Conservation (phyloP, 805 yeast species). For the Metschnikowia kunwiensis region DNA sequence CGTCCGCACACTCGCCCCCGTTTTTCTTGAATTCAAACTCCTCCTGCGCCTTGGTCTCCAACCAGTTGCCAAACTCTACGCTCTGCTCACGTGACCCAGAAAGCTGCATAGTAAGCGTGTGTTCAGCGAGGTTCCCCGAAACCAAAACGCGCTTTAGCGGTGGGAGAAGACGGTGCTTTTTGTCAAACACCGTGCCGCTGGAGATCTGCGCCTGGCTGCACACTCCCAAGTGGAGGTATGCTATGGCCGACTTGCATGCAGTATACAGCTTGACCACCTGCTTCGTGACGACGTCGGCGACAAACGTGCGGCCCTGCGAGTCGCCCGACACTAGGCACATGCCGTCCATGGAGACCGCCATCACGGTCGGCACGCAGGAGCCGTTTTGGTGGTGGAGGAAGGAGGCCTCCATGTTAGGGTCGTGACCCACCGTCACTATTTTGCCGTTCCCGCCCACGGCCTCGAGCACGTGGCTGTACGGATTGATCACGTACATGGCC, state of each 20-base stretch:
- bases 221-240: slow-evolving; percentile 25
- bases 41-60: slow-evolving; percentile 47
- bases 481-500: slow-evolving; percentile 44
- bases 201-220: slow-evolving; percentile 21
- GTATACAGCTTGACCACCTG: slow-evolving; percentile 62
- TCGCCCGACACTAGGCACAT: slow-evolving; percentile 73
- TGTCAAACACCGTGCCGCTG: slow-evolving; percentile 23
- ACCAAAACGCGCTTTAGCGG: slow-evolving; percentile 59
- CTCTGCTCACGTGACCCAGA: slow-evolving; percentile 24
- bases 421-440: slow-evolving; percentile 50
- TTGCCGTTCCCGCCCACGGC: slow-evolving; percentile 58
- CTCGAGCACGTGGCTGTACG: slow-evolving; percentile 44
- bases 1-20: slow-evolving; percentile 3
- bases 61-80: slow-evolving; percentile 47
- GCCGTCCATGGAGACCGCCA: slow-evolving; percentile 72
- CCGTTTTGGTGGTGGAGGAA: slow-evolving; percentile 46
- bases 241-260: slow-evolving; percentile 36
- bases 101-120: slow-evolving; percentile 43
- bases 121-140: slow-evolving; percentile 36
- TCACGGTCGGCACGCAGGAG: slow-evolving; percentile 42
- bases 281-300: slow-evolving; percentile 67
- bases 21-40: slow-evolving; percentile 45
- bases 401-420: slow-evolving; percentile 47
- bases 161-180: slow-evolving; percentile 52
- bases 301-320: slow-evolving; percentile 59